Base-by-base conservation (phyloP, 2,329 filamentous ascomycete genomes). In the Apiospora hydei region DNA sequence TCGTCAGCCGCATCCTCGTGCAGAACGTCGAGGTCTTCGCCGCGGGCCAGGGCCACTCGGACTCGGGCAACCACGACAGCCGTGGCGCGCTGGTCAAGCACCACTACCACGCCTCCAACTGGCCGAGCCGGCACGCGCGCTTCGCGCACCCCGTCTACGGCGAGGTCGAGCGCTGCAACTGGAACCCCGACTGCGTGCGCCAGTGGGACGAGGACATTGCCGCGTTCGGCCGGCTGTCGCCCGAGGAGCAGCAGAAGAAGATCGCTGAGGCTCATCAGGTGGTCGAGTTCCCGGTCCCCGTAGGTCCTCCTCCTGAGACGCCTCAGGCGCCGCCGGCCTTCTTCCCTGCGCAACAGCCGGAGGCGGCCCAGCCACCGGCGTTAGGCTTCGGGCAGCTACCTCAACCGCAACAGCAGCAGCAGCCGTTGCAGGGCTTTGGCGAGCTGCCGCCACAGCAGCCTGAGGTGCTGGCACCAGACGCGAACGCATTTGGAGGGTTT, bases 101-200 rank as follows among this genome's bases (percentile, higher is more conserved):
- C 78, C 91, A 93, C 80, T 94, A 93, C 77, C 92, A 94, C 79
- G 92, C 92, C 0, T 93, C 91, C 1, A 88, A 89, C 72, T 94
- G 92, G 92, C 92, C 91, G 2, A 88, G 87, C 70, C 84, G 85
- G 3, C 92, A 94, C 78, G 91, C 89, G 1, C 85, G 92, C 43
- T 92, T 87, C 82, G 90, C 85, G 67, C 92, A 94, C 78, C 91
- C 91, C 0, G 88, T 90, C 70, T 93, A 91, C 77, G 91, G 90
- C 7, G 90, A 92, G 80, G 91, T 93, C 0, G 92, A 93, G 79
- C 84, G 87, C 75, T 93, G 91, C 81, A 93, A 93, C 77, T 93
- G 91, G 91, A 86, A 90, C 61, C 80, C 83, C 6, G 87, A 90
- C 5, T 93, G 92, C 76, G 89, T 93, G 14, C 83, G 83, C 38